Evolutionary conservation across 2,329 filamentous ascomycete species (phyloP), one percentile per base, ranked within the genome.

Genomic region (Cyphellophora europaea): DNA sequence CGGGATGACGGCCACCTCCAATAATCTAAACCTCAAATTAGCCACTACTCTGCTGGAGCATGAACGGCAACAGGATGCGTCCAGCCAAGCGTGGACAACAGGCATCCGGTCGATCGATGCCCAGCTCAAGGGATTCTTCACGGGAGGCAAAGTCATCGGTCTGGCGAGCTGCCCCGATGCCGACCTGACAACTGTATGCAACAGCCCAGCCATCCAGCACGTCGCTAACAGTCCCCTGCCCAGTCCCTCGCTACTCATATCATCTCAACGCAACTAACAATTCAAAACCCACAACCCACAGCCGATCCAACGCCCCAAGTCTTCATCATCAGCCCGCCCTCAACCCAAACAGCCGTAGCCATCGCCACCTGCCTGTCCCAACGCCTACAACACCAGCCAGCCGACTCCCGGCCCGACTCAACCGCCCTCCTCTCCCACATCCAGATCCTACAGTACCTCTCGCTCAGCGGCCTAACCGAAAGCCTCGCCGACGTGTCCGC

Each of bases 381-480:
- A 8, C 8, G n/a, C 8, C 8, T 25, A 8, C 8, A 8, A 8
- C n/a, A 8, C 21, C 8, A 8, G n/a, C 21, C 21, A 25, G n/a
- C 21, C 21, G 21, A 8, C 21, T 8, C 21, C 21, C 21, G 21
- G n/a, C 21, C 21, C 8, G 21, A 25, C 21, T 25, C 21, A 8
- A 25, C n/a, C 21, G 21, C 21, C 17, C 30, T 32, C 3, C 15
- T n/a, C 15, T 11, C 30, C 2, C 30, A 12, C 14, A 19, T 32
- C 12, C 30, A 32, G 16, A 6, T 32, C 12, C 30, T 32, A 12
- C 30, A 32, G 30, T 32, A 32, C 19, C 30, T 32, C 30, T 16
- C 16, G 8, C 30, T 32, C n/a, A 19, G 8, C 3, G 30, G 30
- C 5, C 30, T 32, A 18, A 18, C 30, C 3, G 30, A 32, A 6